Percentiles rank a stretch among this genome's conserved stretches.
phyloP scores from a whole-genome alignment of 768 basidiomycete genomes.

The Leucocoprinus sp. region DNA sequence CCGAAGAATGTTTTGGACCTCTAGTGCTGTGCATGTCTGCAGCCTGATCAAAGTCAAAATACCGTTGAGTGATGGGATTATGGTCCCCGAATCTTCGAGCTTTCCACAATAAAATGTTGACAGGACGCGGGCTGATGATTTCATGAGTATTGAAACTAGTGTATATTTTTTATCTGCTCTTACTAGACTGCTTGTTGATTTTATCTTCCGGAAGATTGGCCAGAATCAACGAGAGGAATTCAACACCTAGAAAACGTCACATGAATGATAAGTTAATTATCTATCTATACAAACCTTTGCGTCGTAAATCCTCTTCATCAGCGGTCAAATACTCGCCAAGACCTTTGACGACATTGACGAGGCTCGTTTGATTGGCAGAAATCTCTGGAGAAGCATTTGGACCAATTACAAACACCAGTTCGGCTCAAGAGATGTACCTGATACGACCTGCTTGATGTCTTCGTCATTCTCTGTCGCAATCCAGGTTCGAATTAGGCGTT shows the following conservation, averaged over 20 bases:
- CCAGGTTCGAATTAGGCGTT: conserved; percentile 62
- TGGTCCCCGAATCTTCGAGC: conserved; percentile 76
- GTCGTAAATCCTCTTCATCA: conserved; percentile 69
- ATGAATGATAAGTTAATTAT: background rate
- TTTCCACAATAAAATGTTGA: conserved; percentile 79
- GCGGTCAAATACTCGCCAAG: conserved; percentile 85
- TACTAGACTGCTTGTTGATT: conserved; percentile 80
- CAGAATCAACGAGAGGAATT: conserved; percentile 70
- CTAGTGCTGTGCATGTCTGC: conserved; percentile 42
- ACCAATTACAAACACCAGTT: background rate
- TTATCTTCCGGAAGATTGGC: conserved; percentile 47
- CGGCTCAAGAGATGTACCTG: conserved; percentile 35
- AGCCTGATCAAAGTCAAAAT: conserved; percentile 57
- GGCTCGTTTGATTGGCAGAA: conserved; percentile 44
- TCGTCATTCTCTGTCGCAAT: conserved; percentile 54
- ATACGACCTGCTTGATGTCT: conserved; percentile 49
- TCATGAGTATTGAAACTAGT: conserved; percentile 1
- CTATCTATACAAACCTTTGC: conserved; percentile 66
- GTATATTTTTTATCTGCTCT: conserved; percentile 15
- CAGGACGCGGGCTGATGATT: conserved; percentile 64
- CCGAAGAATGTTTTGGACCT: conserved; percentile 8
- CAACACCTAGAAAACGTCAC: conserved; percentile 54
- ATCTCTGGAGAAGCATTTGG: conserved; percentile 27
- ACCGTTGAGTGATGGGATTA: conserved; percentile 76
- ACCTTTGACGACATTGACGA: conserved; percentile 77